Evolutionary conservation across 352 stramenopile genomes (phyloP), one percentile per base, ranked within the genome.

Genomic region (Globisporangium cylindrosporum): DNA sequence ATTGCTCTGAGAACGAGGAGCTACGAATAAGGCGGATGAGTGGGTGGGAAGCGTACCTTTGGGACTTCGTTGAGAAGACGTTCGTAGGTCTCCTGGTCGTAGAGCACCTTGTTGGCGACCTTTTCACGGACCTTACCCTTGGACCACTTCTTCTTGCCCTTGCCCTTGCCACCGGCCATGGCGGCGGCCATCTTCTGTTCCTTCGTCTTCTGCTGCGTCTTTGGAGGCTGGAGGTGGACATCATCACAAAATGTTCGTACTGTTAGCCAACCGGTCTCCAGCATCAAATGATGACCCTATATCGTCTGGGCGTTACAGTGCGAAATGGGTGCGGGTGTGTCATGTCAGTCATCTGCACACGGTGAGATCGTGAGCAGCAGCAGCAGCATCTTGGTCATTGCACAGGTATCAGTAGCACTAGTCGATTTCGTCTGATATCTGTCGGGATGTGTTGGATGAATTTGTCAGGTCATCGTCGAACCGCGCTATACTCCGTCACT

Each of bases 141-240:
- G 74, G 97, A 99, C 98, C 98, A 99, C 92, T 99, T 99, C 89
- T 99, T 99, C 94, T 99, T 99, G 84, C 96, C 96, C 92, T 99
- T 99, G 86, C 96, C 97, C 76, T 90, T 90, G 81, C 97, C 97
- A 92, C 91, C 91, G 66, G 97, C 98, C 94, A 99, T 98, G 93
- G 98, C 98, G 79, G 98, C 98, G 76, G 97, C 97, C 94, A 99
- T 99, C 97, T 99, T 99, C 77, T 99, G 97, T 84, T 99, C 98
- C 94, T 99, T 99, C 72, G 97, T 99, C 94, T 99, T 99, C 84
- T 99, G 98, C 91, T 99, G 98, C 77, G 98, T 98, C 88, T 99
- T 99, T 71, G 98, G 97, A 73, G 97, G 97, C 97, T 94, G 69
- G 57, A 74, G 9, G 38, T 46, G 12, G 20, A 58, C 27, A 32